phyloP scores from a whole-genome alignment of 2,329 filamentous ascomycete genomes.

The Neonectria ditissima region DNA sequence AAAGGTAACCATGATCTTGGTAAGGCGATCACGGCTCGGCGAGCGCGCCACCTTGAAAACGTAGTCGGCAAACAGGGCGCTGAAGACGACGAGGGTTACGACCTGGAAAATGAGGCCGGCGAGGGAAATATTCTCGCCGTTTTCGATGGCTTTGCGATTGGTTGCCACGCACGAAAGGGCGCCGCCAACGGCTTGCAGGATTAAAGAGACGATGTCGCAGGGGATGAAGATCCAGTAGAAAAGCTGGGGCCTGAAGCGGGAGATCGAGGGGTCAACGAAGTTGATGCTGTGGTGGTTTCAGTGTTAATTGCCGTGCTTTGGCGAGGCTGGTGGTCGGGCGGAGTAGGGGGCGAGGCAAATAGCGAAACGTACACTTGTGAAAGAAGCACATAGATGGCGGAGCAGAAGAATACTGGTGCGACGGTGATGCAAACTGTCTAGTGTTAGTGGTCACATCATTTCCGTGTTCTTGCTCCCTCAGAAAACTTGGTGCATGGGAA shows the following conservation, averaged over 20 bases:
- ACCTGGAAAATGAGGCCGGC: constrained; percentile 65
- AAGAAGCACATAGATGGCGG: constrained; percentile 45
- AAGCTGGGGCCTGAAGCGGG: constrained; percentile 36
- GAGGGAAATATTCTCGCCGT: constrained; percentile 62
- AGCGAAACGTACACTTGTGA: constrained; percentile 43
- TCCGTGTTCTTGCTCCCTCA: neutral
- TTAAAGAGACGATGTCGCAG: constrained; percentile 62
- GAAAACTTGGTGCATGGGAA: neutral
- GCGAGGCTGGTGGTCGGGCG: neutral
- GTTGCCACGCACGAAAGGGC: constrained; percentile 55
- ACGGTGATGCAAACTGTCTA: constrained; percentile 48
- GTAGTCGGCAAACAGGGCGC: constrained; percentile 56
- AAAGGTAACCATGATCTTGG: constrained; percentile 60
- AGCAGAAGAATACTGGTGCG: constrained; percentile 47
- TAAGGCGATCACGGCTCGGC: constrained; percentile 44
- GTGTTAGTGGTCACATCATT: constrained; percentile 4
- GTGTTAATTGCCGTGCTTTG: constrained; percentile 7
- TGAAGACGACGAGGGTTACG: constrained; percentile 60
- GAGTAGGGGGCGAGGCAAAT: neutral
- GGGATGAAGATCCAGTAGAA: constrained; percentile 51
- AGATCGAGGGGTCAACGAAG: constrained; percentile 38
- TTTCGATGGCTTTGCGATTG: constrained; percentile 44
- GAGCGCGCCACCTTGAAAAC: constrained; percentile 47
- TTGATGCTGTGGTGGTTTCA: constrained; percentile 34
- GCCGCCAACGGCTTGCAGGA: constrained; percentile 64